Evolutionary conservation across 768 basidiomycete genomes (phyloP).

Genomic region (Lactarius pseudohatsudake): DNA sequence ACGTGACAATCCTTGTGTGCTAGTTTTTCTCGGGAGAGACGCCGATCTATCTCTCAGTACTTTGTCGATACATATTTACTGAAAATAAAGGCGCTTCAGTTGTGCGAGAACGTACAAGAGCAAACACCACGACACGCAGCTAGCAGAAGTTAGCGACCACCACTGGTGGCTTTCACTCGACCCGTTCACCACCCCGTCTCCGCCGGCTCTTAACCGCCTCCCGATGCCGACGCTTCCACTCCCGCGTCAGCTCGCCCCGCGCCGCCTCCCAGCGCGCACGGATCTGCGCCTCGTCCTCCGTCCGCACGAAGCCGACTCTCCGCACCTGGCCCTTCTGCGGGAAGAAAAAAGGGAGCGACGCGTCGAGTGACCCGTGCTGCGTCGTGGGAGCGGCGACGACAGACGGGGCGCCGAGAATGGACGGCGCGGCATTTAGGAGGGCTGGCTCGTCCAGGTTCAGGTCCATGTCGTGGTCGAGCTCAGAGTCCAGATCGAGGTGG

Average conservation of each 20-base stretch:
- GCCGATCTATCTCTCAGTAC: no score
- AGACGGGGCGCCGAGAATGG: not conserved
- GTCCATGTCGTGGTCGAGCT: constrained; percentile 59
- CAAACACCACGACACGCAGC: no score
- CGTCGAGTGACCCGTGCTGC: constrained; percentile 9
- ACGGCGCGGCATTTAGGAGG: not conserved
- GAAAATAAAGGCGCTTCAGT: no score
- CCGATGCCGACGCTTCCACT: constrained; percentile 75
- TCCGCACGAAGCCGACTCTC: constrained; percentile 53
- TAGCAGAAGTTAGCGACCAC: no score
- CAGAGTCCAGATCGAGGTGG: constrained; percentile 72
- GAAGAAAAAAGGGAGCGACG: constrained; percentile 26
- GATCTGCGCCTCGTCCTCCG: constrained; percentile 59
- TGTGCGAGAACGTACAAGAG: no score
- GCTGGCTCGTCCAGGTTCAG: constrained; percentile 36
- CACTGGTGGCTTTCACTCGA: constrained; percentile 28
- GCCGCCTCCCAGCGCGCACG: constrained; percentile 67
- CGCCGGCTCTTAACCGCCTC: constrained; percentile 70
- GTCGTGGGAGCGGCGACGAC: not conserved
- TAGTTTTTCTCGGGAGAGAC: no score
- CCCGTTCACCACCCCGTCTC: constrained; percentile 48
- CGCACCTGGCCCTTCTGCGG: constrained; percentile 12
- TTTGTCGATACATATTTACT: no score
- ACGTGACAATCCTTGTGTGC: no score
- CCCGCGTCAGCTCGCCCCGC: constrained; percentile 64